These are phyloP conservation scores for Monosporozyma solicola DNA, from an alignment of 805 yeast species.

Conservation along the genomic window DNA sequence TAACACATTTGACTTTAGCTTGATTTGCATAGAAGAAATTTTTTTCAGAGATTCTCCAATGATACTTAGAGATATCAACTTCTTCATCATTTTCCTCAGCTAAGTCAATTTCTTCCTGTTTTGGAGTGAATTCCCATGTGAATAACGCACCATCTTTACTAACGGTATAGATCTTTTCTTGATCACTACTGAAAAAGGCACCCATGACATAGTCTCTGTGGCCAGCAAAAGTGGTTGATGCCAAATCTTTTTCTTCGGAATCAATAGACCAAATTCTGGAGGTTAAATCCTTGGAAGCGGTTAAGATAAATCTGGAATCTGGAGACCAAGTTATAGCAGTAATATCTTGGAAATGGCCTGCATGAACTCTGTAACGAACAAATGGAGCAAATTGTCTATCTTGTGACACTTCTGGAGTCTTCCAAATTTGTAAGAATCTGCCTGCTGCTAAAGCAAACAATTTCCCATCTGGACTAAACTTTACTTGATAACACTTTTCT, in stretches of 20 bases:
- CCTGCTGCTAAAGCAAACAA: constrained; percentile 81
- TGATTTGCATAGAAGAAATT: constrained; percentile 59
- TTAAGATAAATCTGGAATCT: constrained; percentile 80
- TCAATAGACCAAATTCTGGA: constrained; percentile 73
- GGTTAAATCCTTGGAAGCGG: constrained; percentile 85
- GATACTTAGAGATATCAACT: constrained; percentile 33
- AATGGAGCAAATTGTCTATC: constrained; percentile 96
- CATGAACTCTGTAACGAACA: constrained; percentile 78
- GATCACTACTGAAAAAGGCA: constrained; percentile 81
- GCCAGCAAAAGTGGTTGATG: constrained; percentile 82
- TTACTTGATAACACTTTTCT: constrained; percentile 61
- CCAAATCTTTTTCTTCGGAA: constrained; percentile 54
- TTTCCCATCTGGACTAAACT: constrained; percentile 83
- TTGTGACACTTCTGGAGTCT: constrained; percentile 69
- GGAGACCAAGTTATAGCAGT: constrained; percentile 76
- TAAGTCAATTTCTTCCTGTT: constrained; percentile 40
- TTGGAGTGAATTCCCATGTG: constrained; percentile 76
- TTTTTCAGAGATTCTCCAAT: constrained; percentile 79
- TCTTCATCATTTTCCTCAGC: constrained; percentile 37
- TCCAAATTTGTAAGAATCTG: constrained; percentile 85
- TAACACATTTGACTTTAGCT: constrained; percentile 65
- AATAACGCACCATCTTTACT: constrained; percentile 93
- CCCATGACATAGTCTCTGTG: constrained; percentile 82
- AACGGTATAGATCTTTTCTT: constrained; percentile 83
- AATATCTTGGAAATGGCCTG: constrained; percentile 87